Evolutionary conservation across 371 early-diverging fungal species (phyloP).

Genomic region (Cokeromyces recurvatus): DNA sequence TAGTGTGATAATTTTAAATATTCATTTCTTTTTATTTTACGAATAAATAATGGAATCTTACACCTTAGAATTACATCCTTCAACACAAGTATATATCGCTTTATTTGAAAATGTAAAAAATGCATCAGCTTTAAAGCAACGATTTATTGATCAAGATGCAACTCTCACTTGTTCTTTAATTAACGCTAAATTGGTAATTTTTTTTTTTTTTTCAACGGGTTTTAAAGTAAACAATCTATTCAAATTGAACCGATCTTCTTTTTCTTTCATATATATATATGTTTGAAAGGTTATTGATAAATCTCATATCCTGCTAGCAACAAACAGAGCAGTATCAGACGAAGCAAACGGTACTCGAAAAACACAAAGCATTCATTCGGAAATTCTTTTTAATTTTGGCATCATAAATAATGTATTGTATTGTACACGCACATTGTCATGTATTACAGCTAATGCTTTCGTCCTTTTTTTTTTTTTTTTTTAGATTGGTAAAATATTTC

Average conservation of each 20-base stretch:
- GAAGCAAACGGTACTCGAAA: conserved; percentile 42
- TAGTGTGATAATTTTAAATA: too few relatives aligned
- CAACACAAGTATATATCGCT: conserved; percentile 44
- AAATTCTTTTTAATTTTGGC: conserved; percentile 55
- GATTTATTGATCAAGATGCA: conserved; percentile 45
- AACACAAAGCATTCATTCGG: conserved; percentile 51
- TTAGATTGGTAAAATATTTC: conserved; percentile 51
- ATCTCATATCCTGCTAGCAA: conserved; percentile 45
- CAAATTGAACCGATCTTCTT: neutral
- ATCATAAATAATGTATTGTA: conserved; percentile 41
- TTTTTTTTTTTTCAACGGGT: neutral
- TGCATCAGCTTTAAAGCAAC: conserved; percentile 42
- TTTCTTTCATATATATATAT: neutral
- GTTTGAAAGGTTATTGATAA: conserved; percentile 39
- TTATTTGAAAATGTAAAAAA: conserved; percentile 51
- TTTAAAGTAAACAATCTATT: neutral
- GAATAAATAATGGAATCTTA: conserved; percentile 62
- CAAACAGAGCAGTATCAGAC: conserved; percentile 49
- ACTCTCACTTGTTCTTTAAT: conserved; percentile 46
- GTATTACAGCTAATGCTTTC: neutral
- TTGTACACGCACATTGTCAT: too few relatives aligned
- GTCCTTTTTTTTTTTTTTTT: neutral
- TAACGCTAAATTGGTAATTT: conserved; percentile 42
- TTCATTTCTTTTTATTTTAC: too few relatives aligned
- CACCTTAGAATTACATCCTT: conserved; percentile 44